Conservation (phyloP, 1,139 yeast genomes). For the Diutina neorugosa region DNA sequence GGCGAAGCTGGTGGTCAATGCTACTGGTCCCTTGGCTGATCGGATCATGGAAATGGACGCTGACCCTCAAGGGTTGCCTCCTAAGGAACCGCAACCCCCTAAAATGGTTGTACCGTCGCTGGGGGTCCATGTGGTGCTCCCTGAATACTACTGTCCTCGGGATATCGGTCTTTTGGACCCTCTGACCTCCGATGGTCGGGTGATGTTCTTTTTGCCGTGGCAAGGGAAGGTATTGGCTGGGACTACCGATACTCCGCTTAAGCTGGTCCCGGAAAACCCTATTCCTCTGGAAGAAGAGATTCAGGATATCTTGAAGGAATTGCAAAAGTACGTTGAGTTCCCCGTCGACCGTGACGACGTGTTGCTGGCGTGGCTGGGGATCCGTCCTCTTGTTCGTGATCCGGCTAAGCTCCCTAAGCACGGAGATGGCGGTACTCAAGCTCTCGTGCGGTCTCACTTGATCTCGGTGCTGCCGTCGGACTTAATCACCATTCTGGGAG, state of each 20-base stretch:
- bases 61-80: conserved; percentile 53
- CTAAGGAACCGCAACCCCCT: conserved; percentile 33
- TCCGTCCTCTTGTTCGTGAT: conserved; percentile 87
- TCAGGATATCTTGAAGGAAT: conserved; percentile 74
- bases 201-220: conserved; percentile 96
- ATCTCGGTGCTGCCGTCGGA: conserved; percentile 63
- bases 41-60: conserved; percentile 78
- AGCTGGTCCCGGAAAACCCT: conserved; percentile 71
- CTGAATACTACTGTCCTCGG: conserved; percentile 85
- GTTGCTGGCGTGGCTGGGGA: conserved; percentile 93
- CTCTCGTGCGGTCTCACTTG: conserved; percentile 83
- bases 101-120: conserved; percentile 89
- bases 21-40: conserved; percentile 93
- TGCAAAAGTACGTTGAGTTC: conserved; percentile 81
- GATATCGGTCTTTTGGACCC: conserved; percentile 88
- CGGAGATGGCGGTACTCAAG: conserved; percentile 48
- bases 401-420: conserved; percentile 50
- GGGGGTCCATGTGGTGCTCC: conserved; percentile 87
- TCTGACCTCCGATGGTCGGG: conserved; percentile 89
- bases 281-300: conserved; percentile 84
- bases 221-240: conserved; percentile 96
- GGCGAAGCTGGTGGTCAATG: conserved; percentile 75
- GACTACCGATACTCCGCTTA: conserved; percentile 80
- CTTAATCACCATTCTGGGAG: conserved; percentile 85
- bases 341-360: conserved; percentile 87